phyloP scores from a whole-genome alignment of 2,329 filamentous ascomycete species.

The Arthrobotrys sphaeroides region DNA sequence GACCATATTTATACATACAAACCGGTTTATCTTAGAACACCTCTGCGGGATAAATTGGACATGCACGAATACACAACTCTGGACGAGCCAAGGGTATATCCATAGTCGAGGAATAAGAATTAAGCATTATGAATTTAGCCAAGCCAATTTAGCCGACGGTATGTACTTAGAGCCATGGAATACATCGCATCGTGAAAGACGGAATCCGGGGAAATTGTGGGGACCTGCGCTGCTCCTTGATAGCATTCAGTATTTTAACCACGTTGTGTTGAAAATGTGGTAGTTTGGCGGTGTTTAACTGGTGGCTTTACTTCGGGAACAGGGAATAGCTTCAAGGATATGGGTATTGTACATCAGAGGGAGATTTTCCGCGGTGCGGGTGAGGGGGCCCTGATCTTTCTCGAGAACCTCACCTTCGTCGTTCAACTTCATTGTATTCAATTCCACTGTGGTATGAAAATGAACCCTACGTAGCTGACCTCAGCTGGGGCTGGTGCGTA shows the following conservation, averaged over 20 bases:
- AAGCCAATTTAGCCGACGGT: constrained; percentile 23
- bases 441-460: no score
- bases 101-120: constrained; percentile 7
- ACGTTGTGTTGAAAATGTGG: constrained; percentile 45
- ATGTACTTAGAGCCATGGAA: neutral
- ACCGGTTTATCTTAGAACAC: neutral
- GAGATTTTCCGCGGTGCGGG: constrained; percentile 26
- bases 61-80: neutral
- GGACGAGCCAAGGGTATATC: neutral
- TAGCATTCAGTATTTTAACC: neutral
- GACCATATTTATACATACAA: no score
- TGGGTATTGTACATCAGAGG: no score
- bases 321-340: constrained; percentile 14
- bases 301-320: constrained; percentile 40
- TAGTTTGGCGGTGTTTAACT: constrained; percentile 32
- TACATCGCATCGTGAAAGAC: neutral
- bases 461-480: no score
- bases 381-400: neutral
- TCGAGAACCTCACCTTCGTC: neutral
- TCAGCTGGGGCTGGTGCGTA: neutral
- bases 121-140: constrained; percentile 41
- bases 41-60: neutral
- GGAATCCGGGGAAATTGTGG: constrained; percentile 46
- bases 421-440: neutral
- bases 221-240: neutral